phyloP scores from a whole-genome alignment of 306 rosid genomes.

The Senna tora region DNA sequence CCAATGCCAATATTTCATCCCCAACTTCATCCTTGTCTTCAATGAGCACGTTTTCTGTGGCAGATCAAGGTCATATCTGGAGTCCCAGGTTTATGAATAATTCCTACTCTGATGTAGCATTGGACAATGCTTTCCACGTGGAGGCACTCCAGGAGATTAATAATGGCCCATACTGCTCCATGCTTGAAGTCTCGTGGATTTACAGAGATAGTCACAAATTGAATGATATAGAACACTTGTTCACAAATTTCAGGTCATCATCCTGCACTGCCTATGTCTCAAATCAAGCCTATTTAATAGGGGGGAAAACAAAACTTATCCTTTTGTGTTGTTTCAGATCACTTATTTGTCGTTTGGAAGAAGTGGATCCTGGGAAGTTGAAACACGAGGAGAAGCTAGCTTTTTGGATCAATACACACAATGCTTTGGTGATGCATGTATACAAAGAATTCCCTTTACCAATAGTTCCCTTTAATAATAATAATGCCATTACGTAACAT shows the following conservation, averaged over 20 bases:
- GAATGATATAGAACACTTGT: slow-evolving; percentile 68
- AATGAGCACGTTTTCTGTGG: slow-evolving; percentile 66
- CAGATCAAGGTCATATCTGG: slow-evolving; percentile 74
- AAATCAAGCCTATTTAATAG: background rate
- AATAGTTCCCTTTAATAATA: slow-evolving; percentile 18
- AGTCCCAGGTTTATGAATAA: slow-evolving; percentile 73
- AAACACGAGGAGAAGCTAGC: slow-evolving; percentile 85
- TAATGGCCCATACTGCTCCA: slow-evolving; percentile 78
- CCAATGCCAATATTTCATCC: slow-evolving; percentile 75
- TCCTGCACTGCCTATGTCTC: slow-evolving; percentile 9
- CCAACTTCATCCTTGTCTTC: slow-evolving; percentile 82
- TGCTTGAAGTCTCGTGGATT: slow-evolving; percentile 94
- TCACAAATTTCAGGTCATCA: slow-evolving; percentile 84
- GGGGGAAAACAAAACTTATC: background rate
- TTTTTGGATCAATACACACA: slow-evolving; percentile 92
- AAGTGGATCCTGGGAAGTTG: slow-evolving; percentile 77
- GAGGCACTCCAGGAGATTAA: slow-evolving; percentile 68
- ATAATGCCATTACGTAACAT: slow-evolving; percentile 1
- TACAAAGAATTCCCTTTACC: too few relatives aligned
- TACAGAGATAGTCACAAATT: slow-evolving; percentile 68
- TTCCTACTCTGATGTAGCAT: slow-evolving; percentile 61
- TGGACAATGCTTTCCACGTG: slow-evolving; percentile 88
- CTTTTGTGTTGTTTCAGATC: slow-evolving; percentile 57
- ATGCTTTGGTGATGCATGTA: slow-evolving; percentile 97
- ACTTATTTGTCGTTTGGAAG: slow-evolving; percentile 72